Evolutionary conservation across 139 green algal species (phyloP).

Genomic region (Micractinium sp.): DNA sequence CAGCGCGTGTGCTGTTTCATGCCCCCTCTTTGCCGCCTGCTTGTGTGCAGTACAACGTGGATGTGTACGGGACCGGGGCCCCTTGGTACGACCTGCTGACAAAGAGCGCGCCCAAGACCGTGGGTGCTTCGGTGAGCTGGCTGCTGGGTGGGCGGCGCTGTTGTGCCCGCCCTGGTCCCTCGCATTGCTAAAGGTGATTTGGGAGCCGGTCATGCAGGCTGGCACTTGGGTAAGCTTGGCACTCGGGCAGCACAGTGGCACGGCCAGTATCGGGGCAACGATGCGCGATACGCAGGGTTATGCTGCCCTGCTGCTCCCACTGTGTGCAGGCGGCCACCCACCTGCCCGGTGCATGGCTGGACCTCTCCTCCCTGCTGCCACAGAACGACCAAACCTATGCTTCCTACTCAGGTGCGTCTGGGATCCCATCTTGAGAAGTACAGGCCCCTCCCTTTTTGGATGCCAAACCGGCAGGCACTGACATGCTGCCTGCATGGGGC

Average conservation of each 20-base stretch:
- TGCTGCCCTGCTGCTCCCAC: too few species aligned
- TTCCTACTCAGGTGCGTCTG: neutral
- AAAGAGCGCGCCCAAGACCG: neutral
- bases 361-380: neutral
- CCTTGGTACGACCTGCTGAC: neutral
- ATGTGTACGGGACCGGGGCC: neutral
- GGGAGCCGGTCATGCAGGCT: too few species aligned
- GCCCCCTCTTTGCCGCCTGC: neutral
- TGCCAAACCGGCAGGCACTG: too few species aligned
- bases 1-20: neutral
- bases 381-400: neutral
- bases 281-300: too few species aligned
- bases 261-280: too few species aligned
- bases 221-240: neutral
- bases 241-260: neutral
- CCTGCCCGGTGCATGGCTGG: neutral
- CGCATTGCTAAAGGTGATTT: too few species aligned
- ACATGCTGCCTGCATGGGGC: too few species aligned
- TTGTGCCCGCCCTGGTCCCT: too few species aligned
- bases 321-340: neutral
- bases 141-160: too few species aligned
- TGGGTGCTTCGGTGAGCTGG: neutral
- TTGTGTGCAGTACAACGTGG: neutral
- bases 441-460: too few species aligned
- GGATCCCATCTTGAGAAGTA: too few species aligned